Conservation (phyloP, 2,329 filamentous ascomycete species). For the Parasarocladium wereldwijsianum region DNA sequence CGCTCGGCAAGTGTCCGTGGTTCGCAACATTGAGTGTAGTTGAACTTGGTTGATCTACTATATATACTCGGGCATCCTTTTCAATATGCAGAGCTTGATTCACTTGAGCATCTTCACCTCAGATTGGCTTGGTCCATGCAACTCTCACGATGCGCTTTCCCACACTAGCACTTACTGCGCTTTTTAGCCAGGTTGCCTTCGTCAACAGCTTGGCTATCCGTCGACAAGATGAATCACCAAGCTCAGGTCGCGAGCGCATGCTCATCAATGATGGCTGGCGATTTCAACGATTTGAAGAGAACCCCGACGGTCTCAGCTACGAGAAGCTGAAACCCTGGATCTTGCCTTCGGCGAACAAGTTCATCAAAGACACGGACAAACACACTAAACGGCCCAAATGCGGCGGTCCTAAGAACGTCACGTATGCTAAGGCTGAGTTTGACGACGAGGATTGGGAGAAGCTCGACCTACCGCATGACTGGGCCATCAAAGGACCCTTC, state of each 20-base stretch:
- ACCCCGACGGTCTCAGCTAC: conserved; percentile 19
- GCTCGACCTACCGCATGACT: conserved; percentile 31
- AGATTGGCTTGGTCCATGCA: no score
- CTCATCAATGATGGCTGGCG: conserved; percentile 22
- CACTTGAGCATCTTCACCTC: no score
- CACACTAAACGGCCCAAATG: conserved; percentile 17
- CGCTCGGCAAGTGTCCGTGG: no score
- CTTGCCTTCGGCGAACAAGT: conserved; percentile 24
- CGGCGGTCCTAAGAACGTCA: conserved; percentile 13
- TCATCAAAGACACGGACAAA: conserved; percentile 15
- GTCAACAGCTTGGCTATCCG: no score
- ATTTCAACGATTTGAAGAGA: conserved; percentile 19
- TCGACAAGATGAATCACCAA: no score
- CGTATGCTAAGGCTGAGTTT: conserved; percentile 17
- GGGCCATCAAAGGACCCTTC: conserved; percentile 32
- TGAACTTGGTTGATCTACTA: no score
- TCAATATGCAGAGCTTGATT: no score
- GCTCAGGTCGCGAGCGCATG: conserved; percentile 13
- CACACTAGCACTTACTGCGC: no score
- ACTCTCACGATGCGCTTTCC: no score
- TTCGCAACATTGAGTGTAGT: no score
- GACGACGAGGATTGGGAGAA: conserved; percentile 26
- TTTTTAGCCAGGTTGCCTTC: no score
- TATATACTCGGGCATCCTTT: no score
- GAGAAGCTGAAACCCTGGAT: conserved; percentile 25